Conservation (phyloP, 805 yeast species). For the Barnettozyma populi region DNA sequence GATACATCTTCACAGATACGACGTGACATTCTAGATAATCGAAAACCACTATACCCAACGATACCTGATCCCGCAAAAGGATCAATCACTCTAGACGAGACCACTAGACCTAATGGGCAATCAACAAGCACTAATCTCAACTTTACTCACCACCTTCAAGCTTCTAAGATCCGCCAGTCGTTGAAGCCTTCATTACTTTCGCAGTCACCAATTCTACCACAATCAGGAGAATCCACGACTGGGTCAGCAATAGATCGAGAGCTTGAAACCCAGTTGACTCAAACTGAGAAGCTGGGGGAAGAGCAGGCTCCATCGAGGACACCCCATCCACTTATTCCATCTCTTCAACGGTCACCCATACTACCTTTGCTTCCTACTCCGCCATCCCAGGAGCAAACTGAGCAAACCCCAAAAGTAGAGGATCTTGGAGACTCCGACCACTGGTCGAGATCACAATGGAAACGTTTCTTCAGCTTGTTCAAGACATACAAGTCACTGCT, state of each 20-base stretch:
- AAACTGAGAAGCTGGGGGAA: neutral
- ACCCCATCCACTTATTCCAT: neutral
- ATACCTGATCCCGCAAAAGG: neutral
- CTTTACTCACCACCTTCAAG: neutral
- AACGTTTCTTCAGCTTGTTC: conserved; percentile 11
- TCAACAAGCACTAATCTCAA: conserved; percentile 1
- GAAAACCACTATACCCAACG: conserved; percentile 2
- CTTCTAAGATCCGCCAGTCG: neutral
- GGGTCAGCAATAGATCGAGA: neutral
- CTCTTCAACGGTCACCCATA: neutral
- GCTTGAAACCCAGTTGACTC: neutral
- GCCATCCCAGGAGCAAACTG: neutral
- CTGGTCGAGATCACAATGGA: conserved; percentile 20
- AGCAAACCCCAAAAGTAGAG: neutral
- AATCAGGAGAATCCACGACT: neutral
- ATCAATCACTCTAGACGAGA: neutral
- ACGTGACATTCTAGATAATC: neutral
- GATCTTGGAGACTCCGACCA: conserved; percentile 3
- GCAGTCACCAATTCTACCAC: neutral
- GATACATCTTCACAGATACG: neutral
- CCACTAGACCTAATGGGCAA: conserved; percentile 4
- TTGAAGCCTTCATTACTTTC: neutral
- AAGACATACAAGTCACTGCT: conserved; percentile 3
- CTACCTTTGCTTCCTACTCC: neutral
- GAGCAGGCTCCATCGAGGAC: neutral